Evolutionary conservation across 1,139 yeast species (phyloP), one percentile per base, ranked within the genome.

Genomic region (Pichia sp.): DNA sequence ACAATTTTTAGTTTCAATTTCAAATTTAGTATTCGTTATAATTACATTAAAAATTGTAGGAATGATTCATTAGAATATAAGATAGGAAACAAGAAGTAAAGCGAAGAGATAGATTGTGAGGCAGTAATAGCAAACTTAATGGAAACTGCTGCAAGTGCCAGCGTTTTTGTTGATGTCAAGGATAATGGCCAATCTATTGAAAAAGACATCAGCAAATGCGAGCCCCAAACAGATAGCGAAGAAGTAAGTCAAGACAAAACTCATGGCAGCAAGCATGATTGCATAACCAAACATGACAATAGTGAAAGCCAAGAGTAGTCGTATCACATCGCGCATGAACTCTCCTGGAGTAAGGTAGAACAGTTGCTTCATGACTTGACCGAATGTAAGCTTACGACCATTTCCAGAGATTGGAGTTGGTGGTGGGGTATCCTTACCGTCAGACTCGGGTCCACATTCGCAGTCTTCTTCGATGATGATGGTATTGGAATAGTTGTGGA

Each of bases 241-340:
- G 56, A 81, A 77, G 50, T 81, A 82, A 1, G 74, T 58, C 39
- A 79, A 50, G 9, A 79, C 70, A 53, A 64, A 80, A 23, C 82
- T 66, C 93, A 82, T 82, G 10, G 81, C 82, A 12, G 77, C 87
- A 62, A 82, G 68, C 93, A 82, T 82, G 49, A 82, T 59, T 27
- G 77, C 76, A 53, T 77, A 81, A 9, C 81, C 77, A 33, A 82
- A 55, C 64, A 80, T 63, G 22, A 82, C 82, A 4, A 83, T 73
- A 19, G 74, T 53, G 41, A 82, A 75, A 16, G 77, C 69, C 30
- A 81, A 50, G 0, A 67, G 35, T 18, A 78, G 56, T 48, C 88
- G 63, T 12, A 78, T 64, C 9, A 66, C 39, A 55, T 81, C 84
- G 52, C 82, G 65, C 23, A 54, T 47, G 14, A 66, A 38, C 29